Percentiles rank a stretch among this genome's conserved stretches.
phyloP scores from a whole-genome alignment of 148 eudicot species.

The Gaultheria prostrata region DNA sequence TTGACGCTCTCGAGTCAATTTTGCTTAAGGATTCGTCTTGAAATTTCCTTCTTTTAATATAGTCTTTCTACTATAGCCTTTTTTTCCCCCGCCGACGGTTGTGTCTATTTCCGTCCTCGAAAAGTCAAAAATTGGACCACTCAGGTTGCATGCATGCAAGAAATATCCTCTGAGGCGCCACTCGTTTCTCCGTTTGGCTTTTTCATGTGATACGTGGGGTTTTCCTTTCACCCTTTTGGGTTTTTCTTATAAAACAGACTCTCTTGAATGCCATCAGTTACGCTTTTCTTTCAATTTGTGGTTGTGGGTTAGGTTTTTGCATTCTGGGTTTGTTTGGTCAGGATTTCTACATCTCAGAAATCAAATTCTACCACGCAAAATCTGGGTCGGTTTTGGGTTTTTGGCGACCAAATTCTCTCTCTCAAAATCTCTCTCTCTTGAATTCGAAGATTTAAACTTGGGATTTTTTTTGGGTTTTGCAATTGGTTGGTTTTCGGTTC shows the following conservation, averaged over 20 bases:
- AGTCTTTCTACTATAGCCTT: too few species aligned
- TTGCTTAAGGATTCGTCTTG: too few species aligned
- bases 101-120: too few species aligned
- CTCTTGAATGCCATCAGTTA: neutral
- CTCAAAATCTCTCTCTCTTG: neutral
- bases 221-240: neutral
- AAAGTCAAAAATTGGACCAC: neutral
- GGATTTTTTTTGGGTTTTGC: neutral
- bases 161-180: neutral
- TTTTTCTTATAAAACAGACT: neutral
- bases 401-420: neutral
- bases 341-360: neutral
- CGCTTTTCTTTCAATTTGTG: neutral
- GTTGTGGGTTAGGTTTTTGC: neutral
- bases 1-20: too few species aligned
- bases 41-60: too few species aligned
- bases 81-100: too few species aligned
- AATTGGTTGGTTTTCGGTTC: slow-evolving; percentile 5
- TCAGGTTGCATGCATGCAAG: neutral
- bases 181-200: neutral
- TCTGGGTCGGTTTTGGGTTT: neutral
- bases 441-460: neutral
- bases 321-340: neutral
- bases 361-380: neutral
- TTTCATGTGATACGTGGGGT: slow-evolving; percentile 4